Conservation (phyloP, 2,329 filamentous ascomycete species). For the Venturiaceae sp. region DNA sequence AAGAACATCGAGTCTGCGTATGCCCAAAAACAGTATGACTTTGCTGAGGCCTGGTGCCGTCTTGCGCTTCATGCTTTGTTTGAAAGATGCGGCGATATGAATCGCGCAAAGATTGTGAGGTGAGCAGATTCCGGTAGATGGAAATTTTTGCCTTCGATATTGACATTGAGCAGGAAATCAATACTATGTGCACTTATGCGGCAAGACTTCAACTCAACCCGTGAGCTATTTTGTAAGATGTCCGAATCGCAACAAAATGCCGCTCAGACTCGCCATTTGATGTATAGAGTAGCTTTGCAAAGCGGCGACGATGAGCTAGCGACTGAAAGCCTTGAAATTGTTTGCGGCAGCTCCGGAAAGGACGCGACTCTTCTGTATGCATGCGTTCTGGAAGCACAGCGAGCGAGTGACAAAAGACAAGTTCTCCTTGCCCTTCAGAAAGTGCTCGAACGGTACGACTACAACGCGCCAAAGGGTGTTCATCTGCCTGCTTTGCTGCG, state of each 20-base stretch:
- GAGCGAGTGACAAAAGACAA: constrained; percentile 50
- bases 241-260: constrained; percentile 47
- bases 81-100: constrained; percentile 51
- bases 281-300: constrained; percentile 63
- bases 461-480: constrained; percentile 35
- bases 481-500: constrained; percentile 56
- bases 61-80: constrained; percentile 61
- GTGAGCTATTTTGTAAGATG: constrained; percentile 49
- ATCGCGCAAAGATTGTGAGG: constrained; percentile 60
- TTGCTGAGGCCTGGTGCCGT: constrained; percentile 61
- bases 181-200: constrained; percentile 58
- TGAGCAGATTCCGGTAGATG: constrained; percentile 19
- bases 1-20: constrained; percentile 59
- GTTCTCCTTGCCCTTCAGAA: constrained; percentile 50
- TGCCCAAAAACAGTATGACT: constrained; percentile 39
- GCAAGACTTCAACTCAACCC: constrained; percentile 45
- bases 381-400: constrained; percentile 68
- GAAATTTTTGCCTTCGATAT: background rate
- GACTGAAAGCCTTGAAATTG: constrained; percentile 50
- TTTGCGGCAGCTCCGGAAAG: constrained; percentile 44
- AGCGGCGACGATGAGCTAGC: constrained; percentile 48
- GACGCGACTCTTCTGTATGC: constrained; percentile 63
- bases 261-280: constrained; percentile 59
- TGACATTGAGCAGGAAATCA: constrained; percentile 48
- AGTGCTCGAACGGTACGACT: constrained; percentile 48